Conservation (phyloP, 306 rosid genomes). For the Spatholobus suberectus region DNA sequence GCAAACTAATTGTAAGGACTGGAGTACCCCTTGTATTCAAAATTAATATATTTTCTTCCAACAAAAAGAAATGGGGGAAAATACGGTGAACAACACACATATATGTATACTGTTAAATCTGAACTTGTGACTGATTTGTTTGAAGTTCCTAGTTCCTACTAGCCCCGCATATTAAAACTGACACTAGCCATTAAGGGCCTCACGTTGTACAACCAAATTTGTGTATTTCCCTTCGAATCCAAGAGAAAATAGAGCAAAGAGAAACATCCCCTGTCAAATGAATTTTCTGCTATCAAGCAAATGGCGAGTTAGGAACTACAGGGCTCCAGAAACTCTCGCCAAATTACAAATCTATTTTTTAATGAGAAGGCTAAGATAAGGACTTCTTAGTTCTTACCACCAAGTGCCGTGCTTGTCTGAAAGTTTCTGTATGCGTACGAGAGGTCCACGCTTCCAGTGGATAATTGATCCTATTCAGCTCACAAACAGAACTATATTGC, state of each 20-base stretch:
- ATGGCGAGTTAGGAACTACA: neutral
- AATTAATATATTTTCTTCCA: neutral
- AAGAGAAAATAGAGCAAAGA: conserved; percentile 6
- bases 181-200: neutral
- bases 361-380: neutral
- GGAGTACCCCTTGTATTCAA: neutral
- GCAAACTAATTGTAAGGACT: neutral
- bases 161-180: neutral
- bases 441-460: conserved; percentile 14
- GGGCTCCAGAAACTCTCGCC: neutral
- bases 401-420: neutral
- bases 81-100: neutral
- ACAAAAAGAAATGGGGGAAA: neutral
- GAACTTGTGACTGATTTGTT: neutral
- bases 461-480: neutral
- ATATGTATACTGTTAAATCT: neutral
- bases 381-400: neutral
- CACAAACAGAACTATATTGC: conserved; percentile 30
- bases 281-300: neutral
- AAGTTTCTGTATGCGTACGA: conserved; percentile 10
- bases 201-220: neutral
- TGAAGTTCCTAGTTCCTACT: neutral
- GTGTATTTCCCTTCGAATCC: neutral
- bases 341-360: neutral
- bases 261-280: conserved; percentile 5